Evolutionary conservation across 2,329 filamentous ascomycete species (phyloP).

Genomic region (Phialemoniopsis sp.): DNA sequence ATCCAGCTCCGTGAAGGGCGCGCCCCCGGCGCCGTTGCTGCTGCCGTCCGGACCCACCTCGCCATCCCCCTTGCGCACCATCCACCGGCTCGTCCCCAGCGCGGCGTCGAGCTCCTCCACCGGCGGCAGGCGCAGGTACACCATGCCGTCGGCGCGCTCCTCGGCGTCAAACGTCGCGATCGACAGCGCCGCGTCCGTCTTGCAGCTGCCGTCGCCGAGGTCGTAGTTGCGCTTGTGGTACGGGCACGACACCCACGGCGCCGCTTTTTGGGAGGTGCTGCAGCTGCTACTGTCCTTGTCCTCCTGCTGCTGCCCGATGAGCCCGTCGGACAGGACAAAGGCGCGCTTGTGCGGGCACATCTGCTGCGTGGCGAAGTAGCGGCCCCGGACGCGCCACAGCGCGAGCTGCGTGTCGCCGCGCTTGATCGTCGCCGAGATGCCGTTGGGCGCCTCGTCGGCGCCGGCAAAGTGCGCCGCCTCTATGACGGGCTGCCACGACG

Average conservation of each 20-base stretch:
- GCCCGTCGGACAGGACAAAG: constrained; percentile 82
- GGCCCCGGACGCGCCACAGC: constrained; percentile 76
- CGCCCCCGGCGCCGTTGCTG: constrained; percentile 19
- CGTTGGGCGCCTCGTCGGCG: constrained; percentile 61
- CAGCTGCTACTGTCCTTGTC: constrained; percentile 24
- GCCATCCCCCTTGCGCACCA: constrained; percentile 66
- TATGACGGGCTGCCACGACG: constrained; percentile 78
- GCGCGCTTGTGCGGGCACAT: constrained; percentile 94
- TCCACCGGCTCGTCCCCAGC: constrained; percentile 75
- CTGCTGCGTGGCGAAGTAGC: constrained; percentile 83
- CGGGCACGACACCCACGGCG: constrained; percentile 81
- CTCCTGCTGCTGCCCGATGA: constrained; percentile 60
- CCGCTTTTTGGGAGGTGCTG: constrained; percentile 13
- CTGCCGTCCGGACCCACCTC: no score
- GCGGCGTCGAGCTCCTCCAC: constrained; percentile 76
- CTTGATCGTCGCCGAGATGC: constrained; percentile 74
- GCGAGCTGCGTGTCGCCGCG: constrained; percentile 86
- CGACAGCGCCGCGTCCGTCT: constrained; percentile 68
- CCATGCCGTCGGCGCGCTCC: constrained; percentile 66
- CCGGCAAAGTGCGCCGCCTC: constrained; percentile 64
- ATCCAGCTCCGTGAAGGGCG: constrained; percentile 39
- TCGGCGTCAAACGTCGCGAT: constrained; percentile 81
- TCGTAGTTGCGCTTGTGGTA: constrained; percentile 89
- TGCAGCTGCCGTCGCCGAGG: constrained; percentile 67
- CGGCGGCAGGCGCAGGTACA: constrained; percentile 78